Conservation (phyloP, 306 rosid species). For the Lotus japonicus region DNA sequence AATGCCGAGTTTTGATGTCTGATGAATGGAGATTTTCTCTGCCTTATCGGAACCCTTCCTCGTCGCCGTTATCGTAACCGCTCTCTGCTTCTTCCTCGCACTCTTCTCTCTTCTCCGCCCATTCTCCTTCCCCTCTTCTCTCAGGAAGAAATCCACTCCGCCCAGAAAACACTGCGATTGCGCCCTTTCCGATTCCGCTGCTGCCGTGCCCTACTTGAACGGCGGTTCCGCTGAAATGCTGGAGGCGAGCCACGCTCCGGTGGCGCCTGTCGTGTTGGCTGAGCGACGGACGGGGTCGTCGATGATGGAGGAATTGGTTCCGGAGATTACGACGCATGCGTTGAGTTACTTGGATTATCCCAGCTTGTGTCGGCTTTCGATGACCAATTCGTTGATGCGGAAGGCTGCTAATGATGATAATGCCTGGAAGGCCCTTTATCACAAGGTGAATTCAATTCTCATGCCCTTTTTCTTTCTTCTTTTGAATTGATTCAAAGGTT, state of each 20-base stretch:
- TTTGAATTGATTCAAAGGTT: not conserved
- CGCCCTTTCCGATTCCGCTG: constrained; percentile 30
- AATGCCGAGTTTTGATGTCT: constrained; percentile 76
- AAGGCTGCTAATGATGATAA: constrained; percentile 94
- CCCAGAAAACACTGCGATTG: constrained; percentile 36
- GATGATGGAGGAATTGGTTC: constrained; percentile 99
- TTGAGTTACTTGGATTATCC: constrained; percentile 96
- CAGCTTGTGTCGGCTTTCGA: constrained; percentile 87
- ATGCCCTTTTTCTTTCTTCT: not conserved
- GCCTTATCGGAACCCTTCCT: constrained; percentile 43
- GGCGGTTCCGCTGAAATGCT: constrained; percentile 44
- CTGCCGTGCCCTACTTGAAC: constrained; percentile 51
- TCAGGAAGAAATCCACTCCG: constrained; percentile 25
- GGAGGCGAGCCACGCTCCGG: constrained; percentile 26
- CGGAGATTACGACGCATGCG: constrained; percentile 96
- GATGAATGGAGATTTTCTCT: constrained; percentile 70
- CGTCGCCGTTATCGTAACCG: constrained; percentile 52
- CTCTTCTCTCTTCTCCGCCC: constrained; percentile 53
- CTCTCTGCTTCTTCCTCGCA: constrained; percentile 53
- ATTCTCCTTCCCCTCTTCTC: constrained; percentile 14
- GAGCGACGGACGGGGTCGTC: constrained; percentile 74
- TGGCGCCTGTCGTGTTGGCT: constrained; percentile 17
- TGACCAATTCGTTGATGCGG: constrained; percentile 96
- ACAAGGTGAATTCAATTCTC: constrained; percentile 55
- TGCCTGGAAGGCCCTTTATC: constrained; percentile 98